phyloP scores from a whole-genome alignment of 140 eudicot genomes.

The Erigeron philadelphicus region DNA sequence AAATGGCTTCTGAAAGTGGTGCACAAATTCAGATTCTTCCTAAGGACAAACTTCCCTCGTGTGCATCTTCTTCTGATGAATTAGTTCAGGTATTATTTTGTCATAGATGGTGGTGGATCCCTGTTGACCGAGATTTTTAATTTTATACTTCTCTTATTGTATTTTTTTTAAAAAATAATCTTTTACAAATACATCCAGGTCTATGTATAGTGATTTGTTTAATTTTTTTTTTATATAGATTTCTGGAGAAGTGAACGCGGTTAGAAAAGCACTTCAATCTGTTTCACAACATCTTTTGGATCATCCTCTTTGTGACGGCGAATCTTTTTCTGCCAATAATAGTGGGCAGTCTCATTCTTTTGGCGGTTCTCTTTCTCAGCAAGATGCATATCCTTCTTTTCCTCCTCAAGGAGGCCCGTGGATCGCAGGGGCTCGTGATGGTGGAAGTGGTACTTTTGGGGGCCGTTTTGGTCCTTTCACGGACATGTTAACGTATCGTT shows the following conservation, averaged over 20 bases:
- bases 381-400: conserved; percentile 38
- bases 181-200: background rate
- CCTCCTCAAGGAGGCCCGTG: conserved; percentile 43
- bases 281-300: conserved; percentile 68
- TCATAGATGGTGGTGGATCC: background rate
- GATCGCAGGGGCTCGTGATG: conserved; percentile 52
- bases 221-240: conserved; percentile 35
- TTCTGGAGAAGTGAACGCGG: conserved; percentile 55
- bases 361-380: conserved; percentile 34
- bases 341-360: conserved; percentile 39
- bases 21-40: conserved; percentile 77
- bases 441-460: conserved; percentile 46
- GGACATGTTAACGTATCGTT: conserved; percentile 60
- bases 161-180: background rate
- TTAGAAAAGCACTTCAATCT: conserved; percentile 66
- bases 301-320: conserved; percentile 40
- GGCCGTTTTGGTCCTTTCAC: conserved; percentile 52
- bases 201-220: background rate
- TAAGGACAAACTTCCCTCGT: conserved; percentile 59
- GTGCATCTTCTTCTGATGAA: conserved; percentile 79
- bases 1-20: conserved; percentile 72
- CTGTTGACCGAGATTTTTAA: background rate
- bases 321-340: conserved; percentile 30
- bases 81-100: conserved; percentile 63
- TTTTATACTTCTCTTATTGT: background rate